Conservation (phyloP, 2,329 filamentous ascomycete species). For the Fusarium anthophilum region DNA sequence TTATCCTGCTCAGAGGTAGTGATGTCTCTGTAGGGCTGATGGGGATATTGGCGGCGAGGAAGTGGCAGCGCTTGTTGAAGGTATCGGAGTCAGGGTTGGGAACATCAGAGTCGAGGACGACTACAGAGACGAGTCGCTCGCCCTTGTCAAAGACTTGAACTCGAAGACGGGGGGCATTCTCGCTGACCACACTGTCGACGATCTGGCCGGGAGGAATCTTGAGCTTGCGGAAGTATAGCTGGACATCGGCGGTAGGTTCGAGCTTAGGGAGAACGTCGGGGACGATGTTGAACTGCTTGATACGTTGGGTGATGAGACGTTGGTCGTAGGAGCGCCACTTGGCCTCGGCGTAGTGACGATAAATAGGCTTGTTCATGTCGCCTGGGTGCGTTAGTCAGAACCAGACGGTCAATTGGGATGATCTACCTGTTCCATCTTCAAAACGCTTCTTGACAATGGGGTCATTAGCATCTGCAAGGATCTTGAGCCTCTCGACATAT, state of each 20-base stretch:
- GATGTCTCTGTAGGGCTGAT: slow-evolving; percentile 63
- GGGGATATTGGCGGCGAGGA: slow-evolving; percentile 75
- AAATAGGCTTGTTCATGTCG: slow-evolving; percentile 96
- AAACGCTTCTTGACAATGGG: slow-evolving; percentile 92
- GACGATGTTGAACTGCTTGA: slow-evolving; percentile 85
- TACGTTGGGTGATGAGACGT: slow-evolving; percentile 82
- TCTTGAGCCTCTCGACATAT: slow-evolving; percentile 82
- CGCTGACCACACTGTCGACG: slow-evolving; percentile 78
- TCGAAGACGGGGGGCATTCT: slow-evolving; percentile 76
- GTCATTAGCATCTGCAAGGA: slow-evolving; percentile 93
- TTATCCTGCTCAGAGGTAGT: slow-evolving; percentile 71
- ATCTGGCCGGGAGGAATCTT: slow-evolving; percentile 80
- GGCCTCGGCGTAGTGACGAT: slow-evolving; percentile 85
- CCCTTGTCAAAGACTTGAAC: slow-evolving; percentile 88
- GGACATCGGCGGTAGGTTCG: slow-evolving; percentile 80
- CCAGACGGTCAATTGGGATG: neutral
- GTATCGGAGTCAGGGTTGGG: slow-evolving; percentile 78
- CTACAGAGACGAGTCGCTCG: slow-evolving; percentile 83
- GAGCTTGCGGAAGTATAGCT: slow-evolving; percentile 78
- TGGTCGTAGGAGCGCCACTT: slow-evolving; percentile 90
- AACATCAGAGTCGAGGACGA: slow-evolving; percentile 90
- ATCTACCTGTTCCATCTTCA: slow-evolving; percentile 85
- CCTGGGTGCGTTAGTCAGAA: slow-evolving; percentile 58
- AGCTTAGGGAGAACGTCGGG: slow-evolving; percentile 88
- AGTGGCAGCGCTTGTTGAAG: slow-evolving; percentile 87